A percentile compares a stretch with the other conserved stretches of the same genome.
Evolutionary conservation across 768 basidiomycete genomes (phyloP).

Genomic region (Xerocomellus dryophilus): DNA sequence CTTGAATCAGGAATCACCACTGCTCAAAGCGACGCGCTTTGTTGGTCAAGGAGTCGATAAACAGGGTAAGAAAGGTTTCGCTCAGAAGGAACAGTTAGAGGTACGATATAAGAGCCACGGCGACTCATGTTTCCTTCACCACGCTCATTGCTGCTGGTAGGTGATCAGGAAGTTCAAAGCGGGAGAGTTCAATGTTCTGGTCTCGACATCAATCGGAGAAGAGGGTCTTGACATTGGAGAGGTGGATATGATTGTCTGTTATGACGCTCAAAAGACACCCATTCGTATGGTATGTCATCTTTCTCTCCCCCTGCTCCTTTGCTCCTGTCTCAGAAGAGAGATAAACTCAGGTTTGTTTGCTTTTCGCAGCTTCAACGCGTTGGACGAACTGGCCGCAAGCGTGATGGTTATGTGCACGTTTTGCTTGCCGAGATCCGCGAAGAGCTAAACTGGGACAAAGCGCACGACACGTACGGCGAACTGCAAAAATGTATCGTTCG

Average conservation of each 20-base stretch:
- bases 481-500: constrained; percentile 86
- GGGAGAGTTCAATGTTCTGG: constrained; percentile 87
- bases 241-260: constrained; percentile 93
- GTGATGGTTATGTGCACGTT: constrained; percentile 85
- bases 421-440: constrained; percentile 89
- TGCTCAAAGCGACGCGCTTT: constrained; percentile 81
- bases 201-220: constrained; percentile 96
- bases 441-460: constrained; percentile 85
- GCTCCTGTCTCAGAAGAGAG: neutral
- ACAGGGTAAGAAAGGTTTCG: constrained; percentile 81
- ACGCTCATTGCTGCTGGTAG: constrained; percentile 38
- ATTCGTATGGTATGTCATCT: constrained; percentile 80
- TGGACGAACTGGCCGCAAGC: constrained; percentile 92
- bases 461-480: constrained; percentile 79
- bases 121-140: constrained; percentile 6
- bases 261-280: constrained; percentile 93
- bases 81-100: constrained; percentile 88
- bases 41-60: constrained; percentile 89
- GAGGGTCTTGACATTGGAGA: constrained; percentile 98
- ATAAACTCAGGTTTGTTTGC: constrained; percentile 1
- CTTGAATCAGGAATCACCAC: constrained; percentile 69
- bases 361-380: constrained; percentile 81
- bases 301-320: neutral
- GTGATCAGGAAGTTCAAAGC: constrained; percentile 83
- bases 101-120: constrained; percentile 41